Base-by-base conservation (phyloP, 2,329 filamentous ascomycete species). In the Pseudogymnoascus sp. region DNA sequence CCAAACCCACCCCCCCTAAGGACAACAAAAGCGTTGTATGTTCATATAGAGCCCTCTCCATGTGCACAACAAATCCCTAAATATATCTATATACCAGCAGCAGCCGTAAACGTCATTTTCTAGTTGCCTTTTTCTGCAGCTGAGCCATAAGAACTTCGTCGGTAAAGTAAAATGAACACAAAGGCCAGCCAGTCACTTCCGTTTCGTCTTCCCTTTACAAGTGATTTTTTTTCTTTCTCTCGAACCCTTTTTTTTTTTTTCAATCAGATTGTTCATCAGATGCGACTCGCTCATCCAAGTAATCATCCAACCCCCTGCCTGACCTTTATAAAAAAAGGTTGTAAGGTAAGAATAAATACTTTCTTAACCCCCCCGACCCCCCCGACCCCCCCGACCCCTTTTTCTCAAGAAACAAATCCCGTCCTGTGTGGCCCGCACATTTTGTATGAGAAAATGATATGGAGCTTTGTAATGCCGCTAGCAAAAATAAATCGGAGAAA, bases 381-480 rank as follows among this genome's bases (percentile, higher is more conserved):
- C 2, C 3, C 31, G 2, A 29, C 31, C 10, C 31, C 6, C 29
- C 6, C 8, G 29, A n/a, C 37, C 45, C 6, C 8, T 29, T 29
- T 4, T 54, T 34, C n/a, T 31, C n/a, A 57, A 34, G n/a, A 34
- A 34, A 57, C 51, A 57, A 57, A 31, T 34, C 51, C 51, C 51
- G 51, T 57, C 51, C 51, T 57, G 51, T 54, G 47, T 57, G 51
- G 51, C 51, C 51, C 51, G 26, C 51, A 57, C 51, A 57, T 57
- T 57, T 34, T 18, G n/a, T 57, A 57, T 34, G 29, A 57, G 45
- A 57, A 57, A 57, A 57, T 34, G 51, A 57, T 18, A 57, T 57
- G 26, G 51, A 57, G 51, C 51, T 57, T 34, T 7, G 26, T 34
- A 57, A 57, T 57, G 51, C 51, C 51, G 51, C 51, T 57, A 57